A percentile compares a stretch with the other conserved stretches of the same genome.
Evolutionary conservation across 129 eudicot genomes (phyloP).

Genomic region (Flaveria sonorensis): DNA sequence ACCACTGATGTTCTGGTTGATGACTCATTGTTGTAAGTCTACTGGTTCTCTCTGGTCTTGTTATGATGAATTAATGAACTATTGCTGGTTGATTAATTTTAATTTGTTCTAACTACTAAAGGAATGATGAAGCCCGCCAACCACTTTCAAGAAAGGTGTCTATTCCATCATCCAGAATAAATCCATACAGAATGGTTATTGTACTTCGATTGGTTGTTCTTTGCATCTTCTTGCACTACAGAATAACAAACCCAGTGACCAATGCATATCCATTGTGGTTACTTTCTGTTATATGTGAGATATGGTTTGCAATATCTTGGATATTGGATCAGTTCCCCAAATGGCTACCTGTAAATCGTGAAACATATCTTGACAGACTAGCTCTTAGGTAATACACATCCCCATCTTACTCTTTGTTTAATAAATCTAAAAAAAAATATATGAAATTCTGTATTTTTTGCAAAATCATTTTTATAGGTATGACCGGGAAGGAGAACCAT

Average conservation of each 20-base stretch:
- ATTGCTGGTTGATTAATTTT: constrained; percentile 18
- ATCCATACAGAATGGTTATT: constrained; percentile 98
- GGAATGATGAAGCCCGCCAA: constrained; percentile 97
- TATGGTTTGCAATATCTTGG: constrained; percentile 74
- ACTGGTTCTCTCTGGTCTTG: constrained; percentile 29
- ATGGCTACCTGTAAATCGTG: constrained; percentile 98
- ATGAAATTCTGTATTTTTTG: constrained; percentile 3
- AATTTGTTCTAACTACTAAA: constrained; percentile 39
- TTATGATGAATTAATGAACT: background rate
- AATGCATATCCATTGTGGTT: constrained; percentile 56
- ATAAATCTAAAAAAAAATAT: background rate
- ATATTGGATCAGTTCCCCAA: constrained; percentile 99
- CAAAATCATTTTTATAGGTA: constrained; percentile 50
- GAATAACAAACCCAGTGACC: constrained; percentile 58
- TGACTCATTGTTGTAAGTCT: constrained; percentile 76
- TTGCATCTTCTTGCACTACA: constrained; percentile 53
- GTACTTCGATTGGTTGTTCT: constrained; percentile 66
- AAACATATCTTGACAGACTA: constrained; percentile 95
- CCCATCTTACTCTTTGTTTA: constrained; percentile 30
- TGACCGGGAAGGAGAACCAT: constrained; percentile 97
- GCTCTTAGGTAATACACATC: constrained; percentile 60
- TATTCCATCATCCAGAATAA: constrained; percentile 83
- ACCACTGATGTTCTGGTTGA: constrained; percentile 75
- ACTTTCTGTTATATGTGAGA: constrained; percentile 58
- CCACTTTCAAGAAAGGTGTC: constrained; percentile 99